A percentile compares a stretch with the other conserved stretches of the same genome.
Evolutionary conservation across 768 basidiomycete genomes (phyloP).

Genomic region (Boletus patriciae): DNA sequence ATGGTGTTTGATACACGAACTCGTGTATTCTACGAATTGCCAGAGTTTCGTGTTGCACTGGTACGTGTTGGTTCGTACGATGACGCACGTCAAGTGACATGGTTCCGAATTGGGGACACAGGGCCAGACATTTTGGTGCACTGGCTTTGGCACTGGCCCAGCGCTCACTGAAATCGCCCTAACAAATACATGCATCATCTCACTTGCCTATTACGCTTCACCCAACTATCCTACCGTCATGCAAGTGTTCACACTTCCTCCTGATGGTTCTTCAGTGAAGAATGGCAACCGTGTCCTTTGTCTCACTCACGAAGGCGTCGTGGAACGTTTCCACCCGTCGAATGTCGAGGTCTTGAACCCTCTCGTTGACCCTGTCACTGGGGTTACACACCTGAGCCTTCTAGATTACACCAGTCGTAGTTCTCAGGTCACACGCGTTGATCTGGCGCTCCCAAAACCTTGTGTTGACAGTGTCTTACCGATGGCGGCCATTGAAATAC

Average conservation of each 20-base stretch:
- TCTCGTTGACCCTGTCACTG: neutral
- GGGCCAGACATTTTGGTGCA: neutral
- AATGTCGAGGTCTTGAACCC: neutral
- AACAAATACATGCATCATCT: neutral
- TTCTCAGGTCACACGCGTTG: neutral
- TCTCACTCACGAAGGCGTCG: neutral
- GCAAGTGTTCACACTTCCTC: neutral
- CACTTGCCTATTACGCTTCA: too few species aligned
- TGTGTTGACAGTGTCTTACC: neutral
- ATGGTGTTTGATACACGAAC: constrained; percentile 1
- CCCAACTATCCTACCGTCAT: neutral
- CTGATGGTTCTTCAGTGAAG: neutral
- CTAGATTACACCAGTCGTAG: neutral
- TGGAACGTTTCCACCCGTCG: accelerated
- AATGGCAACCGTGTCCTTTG: neutral
- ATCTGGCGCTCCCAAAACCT: neutral
- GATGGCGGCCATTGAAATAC: neutral
- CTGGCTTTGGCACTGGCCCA: accelerated
- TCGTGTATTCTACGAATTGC: neutral
- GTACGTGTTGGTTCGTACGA: constrained; percentile 9
- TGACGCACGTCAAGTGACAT: neutral
- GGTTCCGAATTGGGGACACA: neutral
- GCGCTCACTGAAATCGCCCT: neutral
- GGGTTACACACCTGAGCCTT: neutral
- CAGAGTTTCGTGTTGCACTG: neutral